Evolutionary conservation across 306 rosid genomes (phyloP), one percentile per base, ranked within the genome.

Genomic region (Begonia fuchsioides): DNA sequence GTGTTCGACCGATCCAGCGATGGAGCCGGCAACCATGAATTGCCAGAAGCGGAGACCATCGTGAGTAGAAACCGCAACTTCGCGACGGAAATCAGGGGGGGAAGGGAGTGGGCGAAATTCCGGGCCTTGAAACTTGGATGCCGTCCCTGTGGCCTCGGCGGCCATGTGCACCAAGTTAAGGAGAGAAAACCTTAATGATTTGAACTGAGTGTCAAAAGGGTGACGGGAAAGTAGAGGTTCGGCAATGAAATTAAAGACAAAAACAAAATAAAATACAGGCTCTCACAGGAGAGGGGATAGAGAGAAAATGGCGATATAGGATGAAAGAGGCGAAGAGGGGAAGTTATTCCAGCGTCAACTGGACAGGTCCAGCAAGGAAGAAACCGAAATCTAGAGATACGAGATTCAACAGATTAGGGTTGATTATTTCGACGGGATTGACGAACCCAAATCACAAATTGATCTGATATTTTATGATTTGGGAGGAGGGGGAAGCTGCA

Each of bases 11-110:
- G 66, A 58, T 15, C 96, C 96, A 1, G 96, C 96, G 32, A 83
- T 2, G 9, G 96, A 83, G 51, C 96, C 95, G 10, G 95, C 81
- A 11, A 83, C 47, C 95, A 88, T 83, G 65, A 78, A 83, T 59
- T 83, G 90, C 95, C 90, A 81, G 73, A 72, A 88, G 43, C 63
- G 72, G 45, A 83, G 93, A 43, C 95, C 96, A 51, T 88, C 93
- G 60, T 88, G 93, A 19, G 79, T 19, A 3, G 51, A 50, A 1
- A 47, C 64, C 12, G 57, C 12, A 18, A 70, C 59, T 44, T 76
- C 85, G 10, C 84, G 68, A 32, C 50, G 81, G 60, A 75, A 87
- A 44, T 80, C 85, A 12, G 78, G 69, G 11, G 64, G 61, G 8
- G 60, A 60, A 7, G 82, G 73, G 3, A 61, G 44, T 48, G 49